phyloP scores from a whole-genome alignment of 164 flowering plant species.

The Nymphaea colorata region DNA sequence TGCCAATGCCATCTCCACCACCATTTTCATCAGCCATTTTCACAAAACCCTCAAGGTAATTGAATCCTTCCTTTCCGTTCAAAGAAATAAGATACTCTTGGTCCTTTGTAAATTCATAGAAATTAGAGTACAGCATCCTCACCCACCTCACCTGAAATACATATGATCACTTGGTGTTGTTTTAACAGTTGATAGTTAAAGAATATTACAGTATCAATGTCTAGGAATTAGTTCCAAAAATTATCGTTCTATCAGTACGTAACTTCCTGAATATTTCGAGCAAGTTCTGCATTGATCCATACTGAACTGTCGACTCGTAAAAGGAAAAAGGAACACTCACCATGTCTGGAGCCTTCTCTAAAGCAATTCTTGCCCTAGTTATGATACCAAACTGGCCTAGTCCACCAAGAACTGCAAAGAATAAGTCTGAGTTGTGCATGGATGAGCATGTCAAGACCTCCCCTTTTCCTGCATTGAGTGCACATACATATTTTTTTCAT shows the following conservation, averaged over 20 bases:
- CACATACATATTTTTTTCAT: not conserved
- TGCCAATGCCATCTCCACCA: conserved; percentile 13
- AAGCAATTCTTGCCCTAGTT: conserved; percentile 64
- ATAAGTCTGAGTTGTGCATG: conserved; percentile 48
- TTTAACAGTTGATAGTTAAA: too few species aligned
- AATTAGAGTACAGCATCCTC: conserved; percentile 51
- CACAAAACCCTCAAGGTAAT: conserved; percentile 67
- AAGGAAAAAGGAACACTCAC: conserved; percentile 18
- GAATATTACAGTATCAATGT: too few species aligned
- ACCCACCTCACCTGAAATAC: conserved; percentile 58
- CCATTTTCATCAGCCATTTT: conserved; percentile 8
- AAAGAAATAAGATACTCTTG: conserved; percentile 54
- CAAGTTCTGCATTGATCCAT: too few species aligned
- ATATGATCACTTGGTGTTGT: too few species aligned
- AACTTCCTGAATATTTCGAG: too few species aligned
- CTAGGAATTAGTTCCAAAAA: too few species aligned
- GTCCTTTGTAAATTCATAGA: conserved; percentile 45
- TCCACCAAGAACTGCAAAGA: conserved; percentile 73
- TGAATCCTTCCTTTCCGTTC: conserved; percentile 21
- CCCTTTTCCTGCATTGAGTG: conserved; percentile 45
- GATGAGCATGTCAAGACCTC: conserved; percentile 58
- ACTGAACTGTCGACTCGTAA: too few species aligned
- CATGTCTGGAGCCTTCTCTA: conserved; percentile 61
- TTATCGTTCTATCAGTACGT: too few species aligned
- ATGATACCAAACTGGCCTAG: conserved; percentile 95